Evolutionary conservation across 441 rosid species (phyloP), one percentile per base, ranked within the genome.

Genomic region (Gossypium davidsonii): DNA sequence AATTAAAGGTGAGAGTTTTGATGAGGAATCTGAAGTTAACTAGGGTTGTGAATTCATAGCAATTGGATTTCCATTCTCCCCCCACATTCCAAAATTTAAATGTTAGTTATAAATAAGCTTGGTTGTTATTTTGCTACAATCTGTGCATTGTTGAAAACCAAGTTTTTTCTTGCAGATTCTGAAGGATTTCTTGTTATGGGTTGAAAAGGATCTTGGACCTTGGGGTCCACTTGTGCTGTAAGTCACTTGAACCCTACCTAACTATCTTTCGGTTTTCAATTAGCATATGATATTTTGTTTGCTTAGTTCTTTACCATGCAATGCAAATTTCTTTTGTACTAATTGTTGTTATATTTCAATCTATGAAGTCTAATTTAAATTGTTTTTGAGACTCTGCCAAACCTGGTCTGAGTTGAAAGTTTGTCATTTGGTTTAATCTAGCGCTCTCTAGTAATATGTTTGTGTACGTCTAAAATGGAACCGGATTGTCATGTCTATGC

Each of bases 221-320:
- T 95, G 98, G 98, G 98, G 99, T 78, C 98, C 99, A 14, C 85
- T 93, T 49, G 97, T 83, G 21, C 72, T 95, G 99, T 95, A 85
- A 91, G 97, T 86, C 42, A 37, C 77, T 31, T 21, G 17, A 73
- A 23, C 17, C 60, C 20, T 18, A 26, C 60, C 75, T 58, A 21
- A 12, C 31, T 56, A 17, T 46, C n/a, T 12, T 21, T 11, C 48
- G 11, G 6, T 60, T 72, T 59, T 21, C 31, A 34, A 8, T 64
- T 7, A 31, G 37, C 34, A 34, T 20, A 11, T 72, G 8, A 1
- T 23, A 23, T 25, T 34, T 34, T 62, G 11, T 25, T 67, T 67
- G 53, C 71, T 23, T 46, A n/a, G 7, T 57, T 57, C 61, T 57
- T 56, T 23, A 15, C 20, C 3, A 62, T 15, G 23, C 3, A 48